Evolutionary conservation across 2,329 filamentous ascomycete genomes (phyloP).

Genomic region (Apiospora rasikravindrae): DNA sequence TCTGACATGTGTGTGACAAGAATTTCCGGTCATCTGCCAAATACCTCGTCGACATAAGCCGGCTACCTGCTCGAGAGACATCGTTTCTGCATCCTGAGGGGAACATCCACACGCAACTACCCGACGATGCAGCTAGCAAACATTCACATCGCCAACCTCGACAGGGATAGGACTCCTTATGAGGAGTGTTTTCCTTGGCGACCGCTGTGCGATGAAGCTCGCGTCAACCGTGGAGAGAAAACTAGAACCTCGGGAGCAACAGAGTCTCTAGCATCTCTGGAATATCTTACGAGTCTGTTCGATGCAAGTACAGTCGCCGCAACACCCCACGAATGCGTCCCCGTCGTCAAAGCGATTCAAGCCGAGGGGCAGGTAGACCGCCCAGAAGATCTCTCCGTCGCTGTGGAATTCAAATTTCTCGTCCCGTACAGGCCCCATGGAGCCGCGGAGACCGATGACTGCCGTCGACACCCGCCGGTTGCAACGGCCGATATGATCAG

Average conservation of each 20-base stretch:
- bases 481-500: not conserved
- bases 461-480: not conserved
- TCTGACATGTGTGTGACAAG: conserved; percentile 15
- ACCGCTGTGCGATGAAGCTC: not conserved
- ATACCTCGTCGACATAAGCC: conserved; percentile 12
- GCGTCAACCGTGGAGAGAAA: not conserved
- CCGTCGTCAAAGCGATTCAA: not conserved
- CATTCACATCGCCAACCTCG: conserved; percentile 7
- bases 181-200: not conserved
- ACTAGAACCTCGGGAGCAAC: not conserved
- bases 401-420: conserved; percentile 23
- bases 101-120: not conserved
- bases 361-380: not conserved
- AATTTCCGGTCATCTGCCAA: conserved; percentile 10
- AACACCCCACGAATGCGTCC: not conserved
- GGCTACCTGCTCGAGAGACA: conserved; percentile 4
- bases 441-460: not conserved
- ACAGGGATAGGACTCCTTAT: conserved; percentile 11
- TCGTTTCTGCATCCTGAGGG: not conserved
- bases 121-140: conserved; percentile 5
- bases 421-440: conserved; percentile 18
- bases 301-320: not conserved
- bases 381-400: conserved; percentile 17
- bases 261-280: not conserved
- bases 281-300: not conserved